Percentiles rank a stretch among this genome's conserved stretches.
Evolutionary conservation across 2,329 filamentous ascomycete genomes (phyloP).

Genomic region (Pseudocercospora pini-densiflorae): DNA sequence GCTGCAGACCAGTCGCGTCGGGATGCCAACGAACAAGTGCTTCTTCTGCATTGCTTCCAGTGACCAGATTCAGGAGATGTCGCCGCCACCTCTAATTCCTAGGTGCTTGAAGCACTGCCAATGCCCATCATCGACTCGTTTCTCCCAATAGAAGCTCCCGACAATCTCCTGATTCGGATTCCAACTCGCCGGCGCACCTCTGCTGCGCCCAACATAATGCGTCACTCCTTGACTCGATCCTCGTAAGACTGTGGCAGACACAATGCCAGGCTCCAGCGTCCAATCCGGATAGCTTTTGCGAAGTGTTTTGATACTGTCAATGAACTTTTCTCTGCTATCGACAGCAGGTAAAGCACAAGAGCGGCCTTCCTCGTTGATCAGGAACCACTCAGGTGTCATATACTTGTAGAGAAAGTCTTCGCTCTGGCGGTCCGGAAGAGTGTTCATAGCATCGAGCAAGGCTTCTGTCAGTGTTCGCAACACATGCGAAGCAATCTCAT

Average conservation of each 20-base stretch:
- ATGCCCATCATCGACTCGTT: neutral
- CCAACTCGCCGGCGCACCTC: neutral
- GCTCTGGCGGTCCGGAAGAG: neutral
- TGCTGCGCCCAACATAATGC: neutral
- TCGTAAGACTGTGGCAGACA: neutral
- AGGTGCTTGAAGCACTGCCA: neutral
- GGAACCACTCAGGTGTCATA: slow-evolving; percentile 5
- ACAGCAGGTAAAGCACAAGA: neutral
- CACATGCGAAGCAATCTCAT: neutral
- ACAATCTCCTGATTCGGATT: slow-evolving; percentile 5
- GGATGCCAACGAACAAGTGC: too few relatives aligned
- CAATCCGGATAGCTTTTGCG: neutral
- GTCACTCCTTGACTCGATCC: neutral
- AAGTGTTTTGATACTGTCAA: neutral
- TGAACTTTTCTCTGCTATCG: neutral
- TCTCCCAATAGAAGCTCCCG: slow-evolving; percentile 3
- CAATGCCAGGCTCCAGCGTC: slow-evolving; percentile 1
- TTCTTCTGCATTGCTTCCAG: too few relatives aligned
- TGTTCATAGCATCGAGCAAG: neutral
- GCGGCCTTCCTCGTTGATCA: slow-evolving; percentile 6
- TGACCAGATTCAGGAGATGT: neutral
- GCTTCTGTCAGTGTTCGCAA: neutral
- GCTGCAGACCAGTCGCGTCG: too few relatives aligned
- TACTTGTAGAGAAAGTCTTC: slow-evolving; percentile 1
- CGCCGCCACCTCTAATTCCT: neutral